Evolutionary conservation across 176 grass and related monocot genomes (phyloP), one percentile per base, ranked within the genome.

Genomic region (Bonia amplexicaulis): DNA sequence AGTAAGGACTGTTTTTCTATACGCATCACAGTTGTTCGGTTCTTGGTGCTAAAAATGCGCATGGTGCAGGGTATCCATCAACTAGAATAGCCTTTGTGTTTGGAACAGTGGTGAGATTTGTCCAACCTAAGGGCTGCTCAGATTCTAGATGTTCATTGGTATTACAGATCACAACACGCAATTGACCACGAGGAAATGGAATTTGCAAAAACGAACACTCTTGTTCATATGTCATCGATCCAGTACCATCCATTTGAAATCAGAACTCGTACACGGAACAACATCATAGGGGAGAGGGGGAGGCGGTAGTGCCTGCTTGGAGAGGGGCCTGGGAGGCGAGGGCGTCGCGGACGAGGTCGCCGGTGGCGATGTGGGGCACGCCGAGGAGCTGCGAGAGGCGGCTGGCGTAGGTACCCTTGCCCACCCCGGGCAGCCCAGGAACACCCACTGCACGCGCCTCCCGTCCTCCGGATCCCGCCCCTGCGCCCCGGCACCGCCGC

Each of bases 361-460:
- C 96, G 81, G 96, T 98, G 89, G 96, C 87, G 82, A 98, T 96
- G 92, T 98, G 96, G 31, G 96, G 96, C 45, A 95, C 93, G 70
- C 85, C 54, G 57, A 98, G 86, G 6, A 94, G 82, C 86, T 77
- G 90, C 47, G 93, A 94, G 85, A 99, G 96, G 71, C 96, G 85
- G 90, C 96, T 89, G 9, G 96, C 96, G 78, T 99, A 99, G 77
- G 96, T 99, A 19, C 96, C 96, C 86, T 99, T 99, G 12, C 96
- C 96, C 20, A 99, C 96, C 64, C 96, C 96, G 37, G 96, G 81
- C 93, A 96, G 0, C 96, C 96, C 6, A 99, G 78, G 82, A 99
- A 99, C 83, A 96, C 93, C 93, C 96, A 99, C 88, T 91, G 96
- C 86, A 96, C 93, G 61, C 80, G 90, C 59, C 88, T 78, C 62